Conservation (phyloP, 1,284 basidiomycete genomes). For the Rhodotorula mucilaginosa region DNA sequence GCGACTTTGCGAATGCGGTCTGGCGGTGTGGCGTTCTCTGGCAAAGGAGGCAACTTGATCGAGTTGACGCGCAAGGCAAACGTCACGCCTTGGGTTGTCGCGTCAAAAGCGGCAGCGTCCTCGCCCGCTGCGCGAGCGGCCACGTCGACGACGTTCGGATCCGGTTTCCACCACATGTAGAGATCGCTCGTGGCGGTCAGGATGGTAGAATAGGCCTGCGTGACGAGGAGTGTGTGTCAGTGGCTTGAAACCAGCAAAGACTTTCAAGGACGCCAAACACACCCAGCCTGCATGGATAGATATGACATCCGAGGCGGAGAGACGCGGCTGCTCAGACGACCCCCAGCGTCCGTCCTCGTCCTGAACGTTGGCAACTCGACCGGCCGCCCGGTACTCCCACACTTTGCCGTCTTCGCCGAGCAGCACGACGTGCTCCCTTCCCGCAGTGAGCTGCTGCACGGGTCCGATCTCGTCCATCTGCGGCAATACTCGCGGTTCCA, state of each 20-base stretch:
- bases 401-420: constrained; percentile 19
- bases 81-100: constrained; percentile 19
- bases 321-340: neutral
- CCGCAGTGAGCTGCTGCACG: constrained; percentile 30
- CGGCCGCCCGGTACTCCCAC: constrained; percentile 23
- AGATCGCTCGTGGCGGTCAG: constrained; percentile 22
- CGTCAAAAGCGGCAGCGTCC: neutral
- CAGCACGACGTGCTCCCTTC: constrained; percentile 26
- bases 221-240: neutral
- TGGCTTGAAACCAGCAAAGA: neutral
- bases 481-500: constrained; percentile 16
- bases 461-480: constrained; percentile 22
- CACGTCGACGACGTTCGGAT: neutral
- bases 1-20: constrained; percentile 35
- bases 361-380: constrained; percentile 25
- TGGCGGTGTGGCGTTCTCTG: constrained; percentile 6
- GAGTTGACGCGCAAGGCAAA: constrained; percentile 30
- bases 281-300: neutral
- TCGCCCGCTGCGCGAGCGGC: constrained; percentile 12
- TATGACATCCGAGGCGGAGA: neutral
- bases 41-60: constrained; percentile 17
- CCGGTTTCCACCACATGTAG: constrained; percentile 37
- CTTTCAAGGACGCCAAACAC: neutral
- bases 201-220: constrained; percentile 39
- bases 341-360: constrained; percentile 30